These are phyloP conservation scores for Candolleomyces eurysporus DNA, from an alignment of 768 basidiomycete genomes.

Conservation along the genomic window DNA sequence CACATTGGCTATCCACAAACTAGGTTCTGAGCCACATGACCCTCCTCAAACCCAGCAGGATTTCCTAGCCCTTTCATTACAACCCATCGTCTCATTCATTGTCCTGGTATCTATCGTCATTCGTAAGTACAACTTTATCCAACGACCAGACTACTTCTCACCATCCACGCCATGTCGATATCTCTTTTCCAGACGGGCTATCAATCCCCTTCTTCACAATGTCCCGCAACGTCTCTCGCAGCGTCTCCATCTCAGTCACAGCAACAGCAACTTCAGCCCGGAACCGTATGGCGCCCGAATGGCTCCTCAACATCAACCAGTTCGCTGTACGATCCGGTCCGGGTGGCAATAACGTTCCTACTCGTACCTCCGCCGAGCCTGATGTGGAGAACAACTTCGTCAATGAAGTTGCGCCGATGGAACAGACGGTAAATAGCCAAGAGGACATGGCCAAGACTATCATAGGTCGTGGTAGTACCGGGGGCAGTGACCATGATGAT, in stretches of 20 bases:
- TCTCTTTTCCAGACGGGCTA: constrained; percentile 48
- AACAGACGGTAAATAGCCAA: background rate
- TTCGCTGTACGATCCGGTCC: background rate
- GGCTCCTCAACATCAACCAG: constrained; percentile 31
- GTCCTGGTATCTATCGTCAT: constrained; percentile 84
- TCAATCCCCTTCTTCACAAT: constrained; percentile 68
- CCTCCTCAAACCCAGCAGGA: constrained; percentile 73
- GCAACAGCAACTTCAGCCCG: background rate
- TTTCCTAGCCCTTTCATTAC: constrained; percentile 64
- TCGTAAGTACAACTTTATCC: constrained; percentile 43
- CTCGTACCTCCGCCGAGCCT: background rate
- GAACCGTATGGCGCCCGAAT: constrained; percentile 34
- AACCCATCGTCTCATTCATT: constrained; percentile 85
- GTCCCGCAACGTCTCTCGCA: constrained; percentile 47
- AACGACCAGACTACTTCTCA: no score
- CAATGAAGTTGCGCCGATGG: background rate
- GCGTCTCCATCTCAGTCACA: constrained; percentile 33
- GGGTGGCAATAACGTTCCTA: background rate
- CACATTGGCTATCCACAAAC: constrained; percentile 60
- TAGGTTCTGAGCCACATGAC: constrained; percentile 48
- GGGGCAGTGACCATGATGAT: no score
- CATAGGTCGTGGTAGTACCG: background rate
- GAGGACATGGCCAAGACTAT: background rate
- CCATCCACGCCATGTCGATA: no score
- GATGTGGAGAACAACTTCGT: background rate